Percentiles rank a stretch among this genome's conserved stretches.
Evolutionary conservation across 2,329 filamentous ascomycete genomes (phyloP).

Genomic region (Diaporthe ampelina): DNA sequence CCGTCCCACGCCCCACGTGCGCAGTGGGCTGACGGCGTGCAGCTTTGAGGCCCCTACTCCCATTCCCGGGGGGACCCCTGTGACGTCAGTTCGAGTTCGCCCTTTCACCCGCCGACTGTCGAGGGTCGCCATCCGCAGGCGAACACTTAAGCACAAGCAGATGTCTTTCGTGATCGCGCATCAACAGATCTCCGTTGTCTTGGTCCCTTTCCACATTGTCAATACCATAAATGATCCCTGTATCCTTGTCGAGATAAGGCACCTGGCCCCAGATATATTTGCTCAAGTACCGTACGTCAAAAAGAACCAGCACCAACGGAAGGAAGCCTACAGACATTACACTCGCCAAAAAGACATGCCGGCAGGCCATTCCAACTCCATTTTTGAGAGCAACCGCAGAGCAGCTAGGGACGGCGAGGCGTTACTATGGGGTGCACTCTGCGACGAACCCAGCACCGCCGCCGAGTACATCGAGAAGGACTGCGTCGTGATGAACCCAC

Average conservation of each 20-base stretch:
- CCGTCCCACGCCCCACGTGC: neutral
- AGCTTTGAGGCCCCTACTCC: neutral
- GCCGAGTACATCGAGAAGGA: constrained; percentile 32
- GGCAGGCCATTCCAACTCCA: constrained; percentile 39
- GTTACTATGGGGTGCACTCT: constrained; percentile 33
- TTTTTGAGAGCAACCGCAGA: constrained; percentile 31
- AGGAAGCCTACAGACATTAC: neutral
- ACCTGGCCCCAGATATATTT: neutral
- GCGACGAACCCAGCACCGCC: constrained; percentile 12
- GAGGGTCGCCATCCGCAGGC: neutral
- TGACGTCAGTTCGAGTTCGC: constrained; percentile 27
- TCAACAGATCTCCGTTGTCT: neutral
- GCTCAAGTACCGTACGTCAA: neutral
- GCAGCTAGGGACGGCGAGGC: constrained; percentile 36
- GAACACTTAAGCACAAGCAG: neutral
- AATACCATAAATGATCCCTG: neutral
- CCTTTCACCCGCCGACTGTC: neutral
- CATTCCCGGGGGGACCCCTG: neutral
- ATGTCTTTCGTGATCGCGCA: neutral
- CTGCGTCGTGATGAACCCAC: constrained; percentile 38
- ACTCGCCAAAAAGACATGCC: constrained; percentile 29
- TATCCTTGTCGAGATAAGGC: too few species aligned
- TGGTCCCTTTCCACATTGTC: neutral
- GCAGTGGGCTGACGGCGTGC: neutral
- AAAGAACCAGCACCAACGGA: neutral